phyloP scores from a whole-genome alignment of 352 stramenopile species.

The Globisporangium acanthophoron region DNA sequence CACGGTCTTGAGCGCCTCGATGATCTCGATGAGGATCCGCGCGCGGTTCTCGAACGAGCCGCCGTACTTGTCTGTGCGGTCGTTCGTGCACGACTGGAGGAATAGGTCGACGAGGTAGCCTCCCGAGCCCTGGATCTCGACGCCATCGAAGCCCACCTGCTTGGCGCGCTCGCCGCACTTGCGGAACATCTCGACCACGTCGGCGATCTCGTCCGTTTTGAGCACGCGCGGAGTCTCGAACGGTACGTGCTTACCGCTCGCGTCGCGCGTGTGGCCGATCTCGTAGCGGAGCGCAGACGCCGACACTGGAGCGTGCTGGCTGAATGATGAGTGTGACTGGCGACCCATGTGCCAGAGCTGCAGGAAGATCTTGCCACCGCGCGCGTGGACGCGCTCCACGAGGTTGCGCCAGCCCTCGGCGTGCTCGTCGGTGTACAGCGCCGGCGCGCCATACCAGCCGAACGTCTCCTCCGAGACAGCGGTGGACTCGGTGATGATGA shows the following conservation, averaged over 20 bases:
- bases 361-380: slow-evolving; percentile 38
- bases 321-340: slow-evolving; percentile 28
- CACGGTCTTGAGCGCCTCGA: slow-evolving; percentile 28
- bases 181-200: slow-evolving; percentile 28
- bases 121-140: slow-evolving; percentile 85
- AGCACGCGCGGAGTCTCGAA: slow-evolving; percentile 4
- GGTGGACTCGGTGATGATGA: slow-evolving; percentile 8
- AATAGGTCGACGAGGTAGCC: slow-evolving; percentile 88
- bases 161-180: slow-evolving; percentile 2
- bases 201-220: slow-evolving; percentile 11
- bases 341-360: slow-evolving; percentile 70
- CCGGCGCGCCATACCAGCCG: slow-evolving; percentile 3
- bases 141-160: slow-evolving; percentile 50
- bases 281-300: slow-evolving; percentile 26
- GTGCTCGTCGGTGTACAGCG: slow-evolving; percentile 17
- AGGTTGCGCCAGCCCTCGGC: slow-evolving; percentile 23
- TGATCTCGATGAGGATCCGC: slow-evolving; percentile 42
- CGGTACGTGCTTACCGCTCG: not conserved
- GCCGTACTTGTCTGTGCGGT: slow-evolving; percentile 67
- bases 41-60: slow-evolving; percentile 59
- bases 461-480: slow-evolving; percentile 11
- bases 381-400: slow-evolving; percentile 41
- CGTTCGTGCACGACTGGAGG: slow-evolving; percentile 53
- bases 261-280: not conserved
- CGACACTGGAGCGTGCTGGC: not conserved